Evolutionary conservation across 805 yeast species (phyloP).

Genomic region (Yarrowia sp.): DNA sequence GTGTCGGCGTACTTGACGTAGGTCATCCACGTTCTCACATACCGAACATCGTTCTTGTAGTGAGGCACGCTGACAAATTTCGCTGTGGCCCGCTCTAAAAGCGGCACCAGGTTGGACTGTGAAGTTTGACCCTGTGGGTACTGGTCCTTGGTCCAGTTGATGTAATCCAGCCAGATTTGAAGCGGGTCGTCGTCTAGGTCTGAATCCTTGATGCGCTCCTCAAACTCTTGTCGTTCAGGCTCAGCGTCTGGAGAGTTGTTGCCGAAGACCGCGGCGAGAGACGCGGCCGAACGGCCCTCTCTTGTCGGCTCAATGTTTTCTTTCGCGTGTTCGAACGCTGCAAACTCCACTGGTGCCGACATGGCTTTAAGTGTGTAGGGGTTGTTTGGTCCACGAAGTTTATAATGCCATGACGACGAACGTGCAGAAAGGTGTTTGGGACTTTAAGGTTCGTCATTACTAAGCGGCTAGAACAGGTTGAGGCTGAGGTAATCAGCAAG

Average conservation of each 20-base stretch:
- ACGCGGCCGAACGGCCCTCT: constrained; percentile 66
- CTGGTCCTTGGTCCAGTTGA: constrained; percentile 63
- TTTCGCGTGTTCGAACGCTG: constrained; percentile 58
- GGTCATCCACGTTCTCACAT: constrained; percentile 75
- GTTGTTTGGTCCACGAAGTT: constrained; percentile 14
- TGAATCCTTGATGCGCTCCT: constrained; percentile 47
- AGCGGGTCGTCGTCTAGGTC: constrained; percentile 70
- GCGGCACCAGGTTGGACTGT: constrained; percentile 61
- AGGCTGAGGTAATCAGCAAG: too few relatives aligned
- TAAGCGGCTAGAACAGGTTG: too few relatives aligned
- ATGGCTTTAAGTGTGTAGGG: constrained; percentile 24
- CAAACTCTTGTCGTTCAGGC: constrained; percentile 47
- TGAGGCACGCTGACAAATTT: constrained; percentile 60
- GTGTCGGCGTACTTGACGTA: constrained; percentile 67
- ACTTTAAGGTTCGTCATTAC: background rate
- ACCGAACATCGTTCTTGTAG: constrained; percentile 81
- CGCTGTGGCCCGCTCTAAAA: constrained; percentile 71
- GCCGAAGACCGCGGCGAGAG: constrained; percentile 50
- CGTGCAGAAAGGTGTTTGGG: constrained; percentile 22
- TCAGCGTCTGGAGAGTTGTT: constrained; percentile 14
- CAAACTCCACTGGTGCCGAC: constrained; percentile 41
- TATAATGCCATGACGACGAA: constrained; percentile 11
- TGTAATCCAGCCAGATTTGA: constrained; percentile 68
- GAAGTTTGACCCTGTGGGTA: constrained; percentile 59
- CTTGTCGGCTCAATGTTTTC: constrained; percentile 52